Evolutionary conservation across 1,139 yeast genomes (phyloP).

Genomic region (Keqinozyma sinolaborantium): DNA sequence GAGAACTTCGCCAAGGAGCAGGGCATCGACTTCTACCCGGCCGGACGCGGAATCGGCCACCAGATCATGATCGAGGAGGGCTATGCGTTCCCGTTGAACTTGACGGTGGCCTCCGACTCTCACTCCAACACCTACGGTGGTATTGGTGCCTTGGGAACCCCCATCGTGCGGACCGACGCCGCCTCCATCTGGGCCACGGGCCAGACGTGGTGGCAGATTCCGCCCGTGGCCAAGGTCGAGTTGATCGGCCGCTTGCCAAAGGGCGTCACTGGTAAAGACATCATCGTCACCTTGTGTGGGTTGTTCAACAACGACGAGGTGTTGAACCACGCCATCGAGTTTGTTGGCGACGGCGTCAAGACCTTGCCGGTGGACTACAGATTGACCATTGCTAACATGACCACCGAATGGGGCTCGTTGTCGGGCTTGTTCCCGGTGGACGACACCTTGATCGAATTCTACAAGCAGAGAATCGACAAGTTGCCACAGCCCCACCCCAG

Average conservation of each 20-base stretch:
- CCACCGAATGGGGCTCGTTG: conserved; percentile 99
- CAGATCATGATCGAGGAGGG: conserved; percentile 99
- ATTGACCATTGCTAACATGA: conserved; percentile 96
- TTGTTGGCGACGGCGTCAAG: conserved; percentile 80
- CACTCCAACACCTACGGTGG: conserved; percentile 99
- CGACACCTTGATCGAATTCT: conserved; percentile 70
- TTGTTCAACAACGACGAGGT: conserved; percentile 94
- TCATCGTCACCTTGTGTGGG: conserved; percentile 94
- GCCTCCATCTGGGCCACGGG: conserved; percentile 99
- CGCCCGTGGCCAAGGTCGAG: conserved; percentile 96
- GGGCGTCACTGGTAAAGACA: conserved; percentile 95
- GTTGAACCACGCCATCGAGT: conserved; percentile 94
- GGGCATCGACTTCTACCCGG: conserved; percentile 97
- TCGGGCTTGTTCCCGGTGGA: conserved; percentile 97
- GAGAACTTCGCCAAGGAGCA: conserved; percentile 85
- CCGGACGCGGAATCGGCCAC: conserved; percentile 98
- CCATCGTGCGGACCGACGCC: conserved; percentile 97
- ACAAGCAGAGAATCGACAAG: conserved; percentile 58
- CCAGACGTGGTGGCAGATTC: conserved; percentile 99
- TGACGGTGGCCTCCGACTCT: conserved; percentile 96
- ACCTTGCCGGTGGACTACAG: conserved; percentile 83
- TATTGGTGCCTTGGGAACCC: conserved; percentile 91
- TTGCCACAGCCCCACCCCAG: conserved; percentile 86
- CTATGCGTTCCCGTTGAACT: conserved; percentile 89
- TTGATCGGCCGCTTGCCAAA: conserved; percentile 74